These are phyloP conservation scores for Sporormia fimetaria DNA, from an alignment of 495 filamentous ascomycete species.

Conservation along the genomic window DNA sequence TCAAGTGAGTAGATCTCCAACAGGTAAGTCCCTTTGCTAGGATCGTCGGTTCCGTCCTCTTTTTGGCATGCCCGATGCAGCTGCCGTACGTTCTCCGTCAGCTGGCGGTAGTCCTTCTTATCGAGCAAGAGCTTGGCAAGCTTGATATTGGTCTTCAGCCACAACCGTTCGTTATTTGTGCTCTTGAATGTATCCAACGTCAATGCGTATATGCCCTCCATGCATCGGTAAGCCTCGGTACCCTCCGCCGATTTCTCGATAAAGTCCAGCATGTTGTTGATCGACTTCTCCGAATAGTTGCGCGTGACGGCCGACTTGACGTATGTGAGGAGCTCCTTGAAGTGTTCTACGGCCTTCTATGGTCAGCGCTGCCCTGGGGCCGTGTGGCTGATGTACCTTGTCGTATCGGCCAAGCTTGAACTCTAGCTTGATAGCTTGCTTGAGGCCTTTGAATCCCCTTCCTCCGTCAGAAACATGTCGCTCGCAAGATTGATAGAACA, in stretches of 20 bases:
- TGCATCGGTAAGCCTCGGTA: slow-evolving; percentile 64
- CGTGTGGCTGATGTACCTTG: slow-evolving; percentile 43
- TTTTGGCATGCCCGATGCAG: slow-evolving; percentile 82
- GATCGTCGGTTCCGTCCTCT: slow-evolving; percentile 83
- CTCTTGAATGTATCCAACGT: slow-evolving; percentile 91
- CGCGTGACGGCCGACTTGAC: slow-evolving; percentile 94
- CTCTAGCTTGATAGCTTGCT: slow-evolving; percentile 95
- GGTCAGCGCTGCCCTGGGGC: slow-evolving; percentile 17
- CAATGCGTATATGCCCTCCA: slow-evolving; percentile 91
- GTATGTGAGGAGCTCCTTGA: slow-evolving; percentile 88
- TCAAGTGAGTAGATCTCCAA: slow-evolving; percentile 94
- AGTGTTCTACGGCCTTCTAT: slow-evolving; percentile 83
- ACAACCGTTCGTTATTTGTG: slow-evolving; percentile 93
- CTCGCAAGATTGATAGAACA: slow-evolving; percentile 4
- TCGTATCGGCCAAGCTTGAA: slow-evolving; percentile 78
- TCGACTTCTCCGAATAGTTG: slow-evolving; percentile 98
- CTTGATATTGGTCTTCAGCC: slow-evolving; percentile 98
- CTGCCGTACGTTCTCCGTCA: slow-evolving; percentile 76
- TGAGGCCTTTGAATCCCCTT: slow-evolving; percentile 92
- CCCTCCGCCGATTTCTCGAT: slow-evolving; percentile 89
- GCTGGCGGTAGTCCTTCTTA: slow-evolving; percentile 70
- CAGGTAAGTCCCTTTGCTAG: slow-evolving; percentile 90
- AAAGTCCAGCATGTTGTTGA: slow-evolving; percentile 98
- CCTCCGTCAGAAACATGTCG: background rate
- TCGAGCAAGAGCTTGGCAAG: slow-evolving; percentile 83